phyloP scores from a whole-genome alignment of 2,329 filamentous ascomycete genomes.

The Xylariaceae sp. region DNA sequence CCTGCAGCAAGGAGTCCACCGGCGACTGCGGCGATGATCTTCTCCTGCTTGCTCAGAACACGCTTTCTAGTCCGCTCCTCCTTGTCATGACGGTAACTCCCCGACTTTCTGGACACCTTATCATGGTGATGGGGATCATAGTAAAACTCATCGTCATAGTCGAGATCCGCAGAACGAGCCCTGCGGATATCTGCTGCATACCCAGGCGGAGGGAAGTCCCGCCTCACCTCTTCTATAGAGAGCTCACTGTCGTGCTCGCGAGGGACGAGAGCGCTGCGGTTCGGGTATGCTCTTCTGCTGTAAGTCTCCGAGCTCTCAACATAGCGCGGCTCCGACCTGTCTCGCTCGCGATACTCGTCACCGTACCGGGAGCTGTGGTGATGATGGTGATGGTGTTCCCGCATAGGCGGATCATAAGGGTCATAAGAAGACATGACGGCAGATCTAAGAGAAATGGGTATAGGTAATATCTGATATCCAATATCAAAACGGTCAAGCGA shows the following conservation, averaged over 20 bases:
- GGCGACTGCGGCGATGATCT: conserved; percentile 60
- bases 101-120: conserved; percentile 41
- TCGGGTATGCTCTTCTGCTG: conserved; percentile 38
- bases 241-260: conserved; percentile 64
- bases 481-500: no score
- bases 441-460: background rate
- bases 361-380: conserved; percentile 38
- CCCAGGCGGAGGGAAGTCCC: conserved; percentile 75
- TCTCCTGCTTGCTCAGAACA: conserved; percentile 57
- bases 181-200: conserved; percentile 50
- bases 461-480: no score
- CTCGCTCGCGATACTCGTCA: conserved; percentile 39
- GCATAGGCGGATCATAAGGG: conserved; percentile 43
- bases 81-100: conserved; percentile 51
- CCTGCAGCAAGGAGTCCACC: conserved; percentile 60
- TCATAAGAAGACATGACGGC: conserved; percentile 47
- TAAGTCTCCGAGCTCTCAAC: conserved; percentile 47
- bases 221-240: conserved; percentile 74
- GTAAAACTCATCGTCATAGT: conserved; percentile 52
- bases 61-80: conserved; percentile 49
- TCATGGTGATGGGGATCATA: conserved; percentile 41
- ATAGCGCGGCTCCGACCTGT: conserved; percentile 49
- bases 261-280: conserved; percentile 47
- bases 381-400: conserved; percentile 37
- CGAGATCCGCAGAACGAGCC: conserved; percentile 57